Percentiles rank a stretch among this genome's conserved stretches.
These are phyloP conservation scores for Thielaviopsis euricoi DNA, from an alignment of 2,329 filamentous ascomycete genomes.

Conservation along the genomic window DNA sequence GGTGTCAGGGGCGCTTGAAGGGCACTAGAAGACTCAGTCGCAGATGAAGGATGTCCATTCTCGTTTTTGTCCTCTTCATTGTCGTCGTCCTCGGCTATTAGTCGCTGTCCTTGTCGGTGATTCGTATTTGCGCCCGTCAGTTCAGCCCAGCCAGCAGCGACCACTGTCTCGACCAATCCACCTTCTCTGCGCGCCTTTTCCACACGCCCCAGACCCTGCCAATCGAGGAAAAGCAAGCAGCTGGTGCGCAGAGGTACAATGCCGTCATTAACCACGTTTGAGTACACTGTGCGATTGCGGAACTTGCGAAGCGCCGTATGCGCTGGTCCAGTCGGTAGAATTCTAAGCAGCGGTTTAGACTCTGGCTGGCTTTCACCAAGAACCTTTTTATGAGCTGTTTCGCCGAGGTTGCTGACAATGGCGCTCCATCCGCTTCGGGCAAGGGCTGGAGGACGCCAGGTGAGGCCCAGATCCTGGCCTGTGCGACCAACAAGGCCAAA, in stretches of 20 bases:
- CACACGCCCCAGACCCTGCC: conserved; percentile 82
- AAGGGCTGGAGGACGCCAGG: conserved; percentile 79
- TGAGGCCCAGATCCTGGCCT: conserved; percentile 84
- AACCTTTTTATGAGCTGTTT: conserved; percentile 43
- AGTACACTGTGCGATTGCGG: conserved; percentile 80
- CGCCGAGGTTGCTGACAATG: conserved; percentile 65
- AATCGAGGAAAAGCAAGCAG: conserved; percentile 90
- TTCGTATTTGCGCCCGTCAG: conserved; percentile 55
- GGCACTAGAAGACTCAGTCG: conserved; percentile 13
- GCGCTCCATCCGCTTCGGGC: conserved; percentile 78
- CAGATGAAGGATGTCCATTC: neutral
- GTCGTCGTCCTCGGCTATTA: conserved; percentile 22
- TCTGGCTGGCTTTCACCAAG: conserved; percentile 52
- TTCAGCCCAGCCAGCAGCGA: conserved; percentile 89
- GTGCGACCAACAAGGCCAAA: conserved; percentile 93
- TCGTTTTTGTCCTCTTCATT: conserved; percentile 14
- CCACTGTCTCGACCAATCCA: conserved; percentile 79
- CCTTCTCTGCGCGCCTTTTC: conserved; percentile 89
- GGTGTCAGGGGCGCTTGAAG: conserved; percentile 20
- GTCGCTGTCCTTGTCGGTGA: conserved; percentile 27
- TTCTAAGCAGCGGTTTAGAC: conserved; percentile 74
- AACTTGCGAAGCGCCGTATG: conserved; percentile 79
- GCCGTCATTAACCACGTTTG: conserved; percentile 93
- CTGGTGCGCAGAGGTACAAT: conserved; percentile 92
- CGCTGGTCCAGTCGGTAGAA: conserved; percentile 80